Percentiles rank a stretch among this genome's conserved stretches.
Evolutionary conservation across 2,329 filamentous ascomycete genomes (phyloP).

Genomic region (Neopestalotiopsis sp.): DNA sequence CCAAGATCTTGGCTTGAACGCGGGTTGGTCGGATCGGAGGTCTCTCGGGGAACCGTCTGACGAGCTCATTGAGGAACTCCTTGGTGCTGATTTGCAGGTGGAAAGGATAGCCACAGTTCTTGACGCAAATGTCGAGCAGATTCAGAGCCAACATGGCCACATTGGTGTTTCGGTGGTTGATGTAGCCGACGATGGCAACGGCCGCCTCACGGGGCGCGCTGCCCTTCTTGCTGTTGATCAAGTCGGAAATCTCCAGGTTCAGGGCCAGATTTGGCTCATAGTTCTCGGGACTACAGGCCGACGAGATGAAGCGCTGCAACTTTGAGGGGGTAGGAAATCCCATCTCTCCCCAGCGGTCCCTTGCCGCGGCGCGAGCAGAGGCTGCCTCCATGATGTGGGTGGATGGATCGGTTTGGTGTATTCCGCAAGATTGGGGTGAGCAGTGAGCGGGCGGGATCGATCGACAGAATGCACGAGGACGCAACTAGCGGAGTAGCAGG

Average conservation of each 20-base stretch:
- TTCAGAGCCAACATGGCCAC: conserved; percentile 88
- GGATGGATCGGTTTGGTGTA: neutral
- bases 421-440: too few relatives aligned
- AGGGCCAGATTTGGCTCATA: conserved; percentile 97
- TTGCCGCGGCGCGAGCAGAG: conserved; percentile 91
- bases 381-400: conserved; percentile 82
- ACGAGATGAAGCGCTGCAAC: conserved; percentile 93
- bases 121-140: conserved; percentile 97
- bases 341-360: conserved; percentile 89
- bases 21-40: conserved; percentile 85
- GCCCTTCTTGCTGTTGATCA: conserved; percentile 98
- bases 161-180: conserved; percentile 97
- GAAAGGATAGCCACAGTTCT: conserved; percentile 99
- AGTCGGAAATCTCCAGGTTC: conserved; percentile 93
- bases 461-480: neutral
- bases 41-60: conserved; percentile 92
- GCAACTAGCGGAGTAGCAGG: neutral
- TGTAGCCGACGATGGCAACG: conserved; percentile 87
- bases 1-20: conserved; percentile 90
- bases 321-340: conserved; percentile 80
- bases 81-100: conserved; percentile 98
- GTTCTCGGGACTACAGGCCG: conserved; percentile 95
- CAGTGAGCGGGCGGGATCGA: neutral
- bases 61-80: conserved; percentile 97
- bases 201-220: conserved; percentile 94